Evolutionary conservation across 805 yeast genomes (phyloP).

Genomic region (Ogataea degrootiae): DNA sequence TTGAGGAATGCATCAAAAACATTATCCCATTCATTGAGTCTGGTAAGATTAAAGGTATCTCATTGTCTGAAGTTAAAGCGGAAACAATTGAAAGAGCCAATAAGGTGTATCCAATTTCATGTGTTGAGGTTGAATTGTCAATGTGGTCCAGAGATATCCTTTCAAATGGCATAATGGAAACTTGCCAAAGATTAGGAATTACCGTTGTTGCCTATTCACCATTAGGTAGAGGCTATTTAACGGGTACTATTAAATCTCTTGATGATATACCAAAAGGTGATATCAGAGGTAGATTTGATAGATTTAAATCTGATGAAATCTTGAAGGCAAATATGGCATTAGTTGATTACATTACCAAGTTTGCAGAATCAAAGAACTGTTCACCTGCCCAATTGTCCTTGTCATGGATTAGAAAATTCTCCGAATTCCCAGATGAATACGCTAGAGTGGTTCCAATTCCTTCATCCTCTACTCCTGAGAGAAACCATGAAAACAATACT

Average conservation of each 20-base stretch:
- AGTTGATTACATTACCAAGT: slow-evolving; percentile 44
- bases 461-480: slow-evolving; percentile 56
- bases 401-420: slow-evolving; percentile 54
- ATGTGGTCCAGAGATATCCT: slow-evolving; percentile 58
- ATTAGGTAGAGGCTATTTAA: slow-evolving; percentile 70
- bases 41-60: slow-evolving; percentile 65
- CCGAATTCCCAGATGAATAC: slow-evolving; percentile 32
- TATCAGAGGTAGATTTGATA: slow-evolving; percentile 44
- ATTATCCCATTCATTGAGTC: slow-evolving; percentile 54
- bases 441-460: slow-evolving; percentile 76
- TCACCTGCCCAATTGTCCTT: slow-evolving; percentile 67
- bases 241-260: slow-evolving; percentile 50
- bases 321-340: slow-evolving; percentile 47
- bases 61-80: slow-evolving; percentile 69
- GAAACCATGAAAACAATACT: slow-evolving; percentile 60
- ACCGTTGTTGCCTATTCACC: slow-evolving; percentile 83
- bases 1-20: slow-evolving; percentile 53
- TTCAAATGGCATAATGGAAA: slow-evolving; percentile 56
- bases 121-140: slow-evolving; percentile 78
- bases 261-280: slow-evolving; percentile 54
- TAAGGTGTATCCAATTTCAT: slow-evolving; percentile 51
- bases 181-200: slow-evolving; percentile 53
- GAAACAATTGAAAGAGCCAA: slow-evolving; percentile 57
- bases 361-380: slow-evolving; percentile 43
- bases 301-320: slow-evolving; percentile 52